Evolutionary conservation across 805 yeast species (phyloP).

Genomic region (Candida sakaeoensis): DNA sequence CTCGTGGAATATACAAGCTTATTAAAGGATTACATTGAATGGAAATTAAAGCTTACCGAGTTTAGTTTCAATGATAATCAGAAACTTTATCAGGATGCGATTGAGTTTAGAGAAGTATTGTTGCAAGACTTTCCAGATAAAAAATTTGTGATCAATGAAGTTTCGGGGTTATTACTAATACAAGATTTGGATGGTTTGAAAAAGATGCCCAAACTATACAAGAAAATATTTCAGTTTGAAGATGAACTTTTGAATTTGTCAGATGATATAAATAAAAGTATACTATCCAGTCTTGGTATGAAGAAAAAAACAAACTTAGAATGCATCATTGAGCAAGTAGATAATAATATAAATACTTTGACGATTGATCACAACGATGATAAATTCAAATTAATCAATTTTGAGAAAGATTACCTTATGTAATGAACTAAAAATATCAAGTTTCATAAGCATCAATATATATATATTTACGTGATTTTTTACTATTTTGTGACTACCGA

Average conservation of each 20-base stretch:
- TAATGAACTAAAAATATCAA: too few relatives aligned
- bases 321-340: constrained; percentile 25
- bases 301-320: constrained; percentile 28
- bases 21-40: constrained; percentile 20
- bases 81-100: constrained; percentile 18
- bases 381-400: constrained; percentile 33
- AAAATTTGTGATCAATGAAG: constrained; percentile 14
- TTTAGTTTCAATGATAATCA: constrained; percentile 7
- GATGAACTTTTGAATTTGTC: constrained; percentile 17
- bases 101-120: constrained; percentile 16
- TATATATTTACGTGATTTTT: too few relatives aligned
- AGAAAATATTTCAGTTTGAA: constrained; percentile 19
- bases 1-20: constrained; percentile 21
- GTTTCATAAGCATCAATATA: too few relatives aligned
- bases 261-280: constrained; percentile 22
- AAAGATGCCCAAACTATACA: constrained; percentile 20
- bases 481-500: too few relatives aligned
- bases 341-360: constrained; percentile 26
- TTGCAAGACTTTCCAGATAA: constrained; percentile 6
- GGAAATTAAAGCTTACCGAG: constrained; percentile 10
- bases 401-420: constrained; percentile 33
- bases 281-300: constrained; percentile 22
- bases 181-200: constrained; percentile 15
- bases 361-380: constrained; percentile 28
- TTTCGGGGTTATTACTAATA: constrained; percentile 23